phyloP scores from a whole-genome alignment of 441 rosid genomes.

The Lepidium campestre region DNA sequence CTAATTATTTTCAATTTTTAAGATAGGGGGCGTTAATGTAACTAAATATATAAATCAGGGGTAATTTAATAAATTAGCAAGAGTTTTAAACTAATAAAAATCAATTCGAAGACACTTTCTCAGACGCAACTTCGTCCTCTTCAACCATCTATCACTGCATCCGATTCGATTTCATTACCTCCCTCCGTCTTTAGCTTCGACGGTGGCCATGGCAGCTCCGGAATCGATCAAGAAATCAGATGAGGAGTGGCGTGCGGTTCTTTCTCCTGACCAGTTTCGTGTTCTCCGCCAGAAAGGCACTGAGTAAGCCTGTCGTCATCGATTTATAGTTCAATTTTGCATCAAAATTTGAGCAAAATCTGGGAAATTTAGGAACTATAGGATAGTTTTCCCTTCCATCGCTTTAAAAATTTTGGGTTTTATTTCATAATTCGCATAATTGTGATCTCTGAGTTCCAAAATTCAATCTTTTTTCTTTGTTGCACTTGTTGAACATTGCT shows the following conservation, averaged over 20 bases:
- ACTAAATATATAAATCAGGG: not conserved
- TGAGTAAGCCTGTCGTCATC: constrained; percentile 40
- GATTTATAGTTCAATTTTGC: not conserved
- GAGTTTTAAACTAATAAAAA: no score
- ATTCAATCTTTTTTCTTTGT: not conserved
- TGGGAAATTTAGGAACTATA: not conserved
- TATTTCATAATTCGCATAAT: not conserved
- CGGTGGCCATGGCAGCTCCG: constrained; percentile 46
- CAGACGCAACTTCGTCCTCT: not conserved
- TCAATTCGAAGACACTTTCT: not conserved
- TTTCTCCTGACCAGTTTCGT: constrained; percentile 75
- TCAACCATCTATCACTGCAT: not conserved
- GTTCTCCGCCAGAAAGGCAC: constrained; percentile 82
- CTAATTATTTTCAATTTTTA: not conserved
- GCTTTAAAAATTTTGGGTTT: not conserved
- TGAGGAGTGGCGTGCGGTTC: constrained; percentile 79
- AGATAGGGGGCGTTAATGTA: not conserved
- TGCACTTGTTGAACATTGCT: not conserved
- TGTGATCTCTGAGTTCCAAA: not conserved
- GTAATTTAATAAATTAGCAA: not conserved
- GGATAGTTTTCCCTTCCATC: not conserved
- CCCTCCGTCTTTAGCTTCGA: constrained; percentile 23
- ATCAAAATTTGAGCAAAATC: not conserved
- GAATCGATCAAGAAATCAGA: constrained; percentile 58
- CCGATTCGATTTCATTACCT: not conserved